Base-by-base conservation (phyloP, 768 basidiomycete genomes). In the Termitomyces sp. region DNA sequence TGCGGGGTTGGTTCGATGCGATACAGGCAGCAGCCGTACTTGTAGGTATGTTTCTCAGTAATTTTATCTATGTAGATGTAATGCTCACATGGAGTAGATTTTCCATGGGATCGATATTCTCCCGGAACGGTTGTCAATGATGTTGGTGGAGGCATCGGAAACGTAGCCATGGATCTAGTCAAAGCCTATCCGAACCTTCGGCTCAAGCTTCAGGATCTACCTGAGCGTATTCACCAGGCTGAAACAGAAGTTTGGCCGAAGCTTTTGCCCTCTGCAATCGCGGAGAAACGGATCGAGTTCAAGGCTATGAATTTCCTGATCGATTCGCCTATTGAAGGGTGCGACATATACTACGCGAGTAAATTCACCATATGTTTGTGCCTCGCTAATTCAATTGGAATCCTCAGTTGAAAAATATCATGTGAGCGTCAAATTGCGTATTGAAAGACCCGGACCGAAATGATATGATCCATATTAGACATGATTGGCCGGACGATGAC, bases 401-500 rank as follows among this genome's bases (percentile, higher is more conserved):
- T 28, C 6, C 26, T 15, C 50, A 75, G 74, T 34, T 76, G 51
- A 67, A 69, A 12, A 66, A 72, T 24, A 66, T 74, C 54, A 47
- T 75, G 73, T 75, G 56, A 37, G 70, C 54, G 14, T 19, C 38
- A 11, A 3, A 4, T 30, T 17, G 19, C 30, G 12, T 9, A n/a
- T 8, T 19, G 32, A 32, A 32, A 9, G 7, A 32, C 19, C 26
- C 11, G 11, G 10, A 17, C 4, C n/a, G 1, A 19, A n/a, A 32
- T 19, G 19, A 24, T 11, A 11, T 10, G 5, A 42, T 21, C 19
- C 10, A 21, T 1, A 5, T 28, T 30, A 77, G 75, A n/a, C 77
- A 77, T 46, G 69, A 76, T 6, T 42, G 41, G 41, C 41, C 21
- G 3, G 41, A 42, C 12, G 14, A 22, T 22, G 21, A 42, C 11